Evolutionary conservation across 345 rosid genomes (phyloP), one percentile per base, ranked within the genome.

Genomic region (Toxicodendron radicans): DNA sequence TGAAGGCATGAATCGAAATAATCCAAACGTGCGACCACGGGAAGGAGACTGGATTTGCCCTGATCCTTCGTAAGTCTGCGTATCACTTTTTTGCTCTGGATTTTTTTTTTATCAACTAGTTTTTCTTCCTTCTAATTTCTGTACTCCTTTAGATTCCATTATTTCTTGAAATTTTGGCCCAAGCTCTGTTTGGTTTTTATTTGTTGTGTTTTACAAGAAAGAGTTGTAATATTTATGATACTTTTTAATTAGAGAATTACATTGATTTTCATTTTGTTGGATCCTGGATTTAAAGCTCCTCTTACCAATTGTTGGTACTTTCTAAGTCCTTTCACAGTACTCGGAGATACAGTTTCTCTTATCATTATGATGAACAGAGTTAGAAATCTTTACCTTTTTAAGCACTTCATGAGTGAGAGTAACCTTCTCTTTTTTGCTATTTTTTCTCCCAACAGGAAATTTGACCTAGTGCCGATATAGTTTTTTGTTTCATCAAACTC

Each of bases 21-120:
- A 83, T 61, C 85, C 95, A 57, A 95, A 91, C 63, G 90, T 95
- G 59, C 90, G 89, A 24, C 97, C 99, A 53, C 91, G 97, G 84
- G 97, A 92, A 73, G 99, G 97, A 62, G 97, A 95, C 75, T 92
- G 97, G 99, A 73, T 81, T 68, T 95, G 97, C 79, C 70, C 81
- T 2, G 89, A 91, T 83, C 86, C 89, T 57, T 30, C 41, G 94
- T 91, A 85, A 89, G 97, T 83, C 45, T 35, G 5, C 45, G 18
- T 53, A 66, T 72, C 27, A 24, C 41, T 71, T 58, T 73, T 32
- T 4, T 43, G 16, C 18, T 75, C 24, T 51, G 18, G 24, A 17
- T 70, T 14, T 27, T 72, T 14, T 48, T 33, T 41, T 41, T 38
- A 38, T 38, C 6, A 38, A 38, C 63, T 48, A 62, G 45, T 46